A percentile compares a stretch with the other conserved stretches of the same genome.
Conservation (phyloP, 306 rosid genomes). For the Prunus armeniaca region DNA sequence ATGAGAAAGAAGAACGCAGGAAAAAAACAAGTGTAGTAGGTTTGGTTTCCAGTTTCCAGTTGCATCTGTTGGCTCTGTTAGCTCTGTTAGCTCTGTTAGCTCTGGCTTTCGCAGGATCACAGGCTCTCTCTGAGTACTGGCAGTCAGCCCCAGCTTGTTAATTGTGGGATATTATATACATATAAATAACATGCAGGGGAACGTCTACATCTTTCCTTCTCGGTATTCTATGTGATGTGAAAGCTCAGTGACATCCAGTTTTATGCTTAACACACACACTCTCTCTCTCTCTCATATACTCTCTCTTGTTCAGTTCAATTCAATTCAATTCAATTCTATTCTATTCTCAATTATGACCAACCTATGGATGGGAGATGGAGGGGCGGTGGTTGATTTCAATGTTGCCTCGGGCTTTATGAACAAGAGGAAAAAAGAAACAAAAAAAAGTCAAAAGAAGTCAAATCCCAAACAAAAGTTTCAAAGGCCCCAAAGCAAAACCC, state of each 20-base stretch:
- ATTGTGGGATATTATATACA: not conserved
- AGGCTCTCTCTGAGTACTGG: too few species aligned
- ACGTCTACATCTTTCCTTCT: conserved; percentile 16
- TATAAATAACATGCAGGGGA: not conserved
- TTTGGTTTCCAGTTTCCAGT: too few species aligned
- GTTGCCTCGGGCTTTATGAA: not conserved
- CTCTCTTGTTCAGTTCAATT: not conserved
- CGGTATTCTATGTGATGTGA: conserved; percentile 29
- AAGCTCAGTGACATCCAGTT: conserved; percentile 27
- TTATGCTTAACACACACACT: not conserved
- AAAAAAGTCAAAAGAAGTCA: conserved; percentile 22
- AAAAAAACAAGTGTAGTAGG: not conserved
- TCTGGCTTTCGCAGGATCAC: too few species aligned
- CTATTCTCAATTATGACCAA: not conserved
- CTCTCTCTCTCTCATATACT: not conserved
- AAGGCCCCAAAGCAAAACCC: conserved; percentile 11
- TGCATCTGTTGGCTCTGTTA: too few species aligned
- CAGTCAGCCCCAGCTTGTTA: too few species aligned
- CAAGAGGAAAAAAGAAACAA: not conserved
- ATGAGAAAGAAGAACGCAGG: not conserved
- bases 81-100: too few species aligned
- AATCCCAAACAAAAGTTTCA: conserved; percentile 14
- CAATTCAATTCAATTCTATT: not conserved
- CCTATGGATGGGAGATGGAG: not conserved
- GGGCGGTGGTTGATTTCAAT: conserved; percentile 14